Evolutionary conservation across 2,329 filamentous ascomycete species (phyloP), one percentile per base, ranked within the genome.

Genomic region (Pseudogymnoascus sp.): DNA sequence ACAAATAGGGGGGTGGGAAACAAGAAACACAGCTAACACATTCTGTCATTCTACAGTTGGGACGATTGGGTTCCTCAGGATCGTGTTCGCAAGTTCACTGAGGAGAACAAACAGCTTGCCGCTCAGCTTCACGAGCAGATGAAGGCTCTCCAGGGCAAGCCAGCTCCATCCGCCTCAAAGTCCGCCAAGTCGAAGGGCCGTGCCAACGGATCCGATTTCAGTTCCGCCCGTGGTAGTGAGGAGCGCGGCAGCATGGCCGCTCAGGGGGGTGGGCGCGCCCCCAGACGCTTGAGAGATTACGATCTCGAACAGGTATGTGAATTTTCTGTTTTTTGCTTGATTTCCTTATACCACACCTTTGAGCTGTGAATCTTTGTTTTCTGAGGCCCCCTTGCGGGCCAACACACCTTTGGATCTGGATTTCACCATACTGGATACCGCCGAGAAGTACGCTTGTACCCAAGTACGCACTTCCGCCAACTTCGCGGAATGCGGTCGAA

Each of bases 51-150:
- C 40, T 44, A 67, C 72, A 90, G 87, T 66, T 99, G 95, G 95
- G 95, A 99, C 78, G 95, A 99, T 78, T 97, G 93, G 93, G 95
- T 97, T 50, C 86, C 90, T 21, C 87, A 92, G 76, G 93, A 97
- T 75, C 90, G 95, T 68, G 88, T 99, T 65, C 88, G 93, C 73
- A 97, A 97, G 78, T 89, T 93, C 74, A 96, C 88, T 61, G 91
- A 96, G 63, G 95, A 97, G 77, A 97, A 97, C 78, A 90, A 91
- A 73, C 91, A 96, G 73, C 83, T 99, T 38, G 92, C 93, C 21
- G 80, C 81, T 63, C 87, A 89, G 74, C 81, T 93, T 31, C 82
- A 86, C 70, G 83, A 86, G 64, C 87, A 91, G 74, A 81, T 86
- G 77, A 86, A 72, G 64, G 62, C 76, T 74, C 68, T 77, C 74